Evolutionary conservation across 208 protist species (phyloP).

Genomic region (Acanthamoeba lenticulata): DNA sequence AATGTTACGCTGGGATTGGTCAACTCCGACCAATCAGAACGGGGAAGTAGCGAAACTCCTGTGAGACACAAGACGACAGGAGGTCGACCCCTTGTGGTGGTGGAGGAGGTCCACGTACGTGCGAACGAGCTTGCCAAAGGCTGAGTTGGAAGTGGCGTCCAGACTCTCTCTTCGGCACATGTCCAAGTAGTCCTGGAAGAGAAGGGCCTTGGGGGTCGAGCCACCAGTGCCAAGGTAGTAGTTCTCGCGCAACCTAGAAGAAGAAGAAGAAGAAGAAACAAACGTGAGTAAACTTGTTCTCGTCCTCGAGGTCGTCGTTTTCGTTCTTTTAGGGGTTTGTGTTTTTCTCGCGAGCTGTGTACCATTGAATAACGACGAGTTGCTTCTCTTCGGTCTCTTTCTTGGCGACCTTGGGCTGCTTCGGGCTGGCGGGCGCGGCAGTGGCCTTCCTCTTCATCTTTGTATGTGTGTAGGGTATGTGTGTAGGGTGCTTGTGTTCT

Average conservation of each 20-base stretch:
- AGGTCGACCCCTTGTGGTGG: not conserved
- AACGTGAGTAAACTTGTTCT: not conserved
- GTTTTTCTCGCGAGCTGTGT: not conserved
- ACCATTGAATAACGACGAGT: conserved; percentile 29
- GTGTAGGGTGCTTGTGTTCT: not conserved
- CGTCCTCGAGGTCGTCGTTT: not conserved
- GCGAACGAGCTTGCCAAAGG: conserved; percentile 43
- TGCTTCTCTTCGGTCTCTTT: not conserved
- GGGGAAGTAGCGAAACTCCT: not conserved
- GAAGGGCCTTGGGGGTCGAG: not conserved
- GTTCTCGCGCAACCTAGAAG: conserved; percentile 3
- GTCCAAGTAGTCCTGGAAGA: conserved; percentile 40
- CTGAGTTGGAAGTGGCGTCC: conserved; percentile 39
- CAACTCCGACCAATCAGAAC: not conserved
- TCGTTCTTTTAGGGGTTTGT: not conserved
- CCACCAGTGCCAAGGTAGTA: not conserved
- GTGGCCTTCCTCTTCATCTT: conserved; percentile 20
- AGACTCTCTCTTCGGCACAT: not conserved
- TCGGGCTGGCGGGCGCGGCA: not conserved
- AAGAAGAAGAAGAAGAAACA: not conserved
- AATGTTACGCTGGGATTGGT: not conserved
- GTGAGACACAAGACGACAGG: not conserved
- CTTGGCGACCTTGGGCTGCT: not conserved
- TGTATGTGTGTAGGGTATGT: not conserved
- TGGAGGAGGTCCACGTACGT: not conserved